Conservation (phyloP, 2,329 filamentous ascomycete species). For the Podosphaera aphanis region DNA sequence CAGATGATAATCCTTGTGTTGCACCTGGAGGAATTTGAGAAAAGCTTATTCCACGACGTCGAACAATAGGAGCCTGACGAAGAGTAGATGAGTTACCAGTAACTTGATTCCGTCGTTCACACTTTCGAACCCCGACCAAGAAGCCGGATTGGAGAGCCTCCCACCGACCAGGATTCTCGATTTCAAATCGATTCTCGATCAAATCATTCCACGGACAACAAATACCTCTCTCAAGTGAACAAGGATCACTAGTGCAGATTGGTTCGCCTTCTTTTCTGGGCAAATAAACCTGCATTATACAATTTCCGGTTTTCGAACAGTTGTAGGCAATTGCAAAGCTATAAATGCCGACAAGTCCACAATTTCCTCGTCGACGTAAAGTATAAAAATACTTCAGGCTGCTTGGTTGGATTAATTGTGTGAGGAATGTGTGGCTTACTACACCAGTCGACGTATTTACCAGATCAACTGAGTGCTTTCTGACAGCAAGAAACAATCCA, state of each 20-base stretch:
- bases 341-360: constrained; percentile 30
- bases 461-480: constrained; percentile 30
- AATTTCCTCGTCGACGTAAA: constrained; percentile 25
- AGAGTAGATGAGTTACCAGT: background rate
- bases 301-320: constrained; percentile 32
- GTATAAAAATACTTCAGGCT: constrained; percentile 38
- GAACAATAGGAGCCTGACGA: constrained; percentile 6
- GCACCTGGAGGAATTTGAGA: background rate
- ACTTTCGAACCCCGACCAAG: constrained; percentile 36
- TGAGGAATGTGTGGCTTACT: constrained; percentile 37
- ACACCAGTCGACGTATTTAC: constrained; percentile 33
- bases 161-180: constrained; percentile 43
- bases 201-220: constrained; percentile 29
- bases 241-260: constrained; percentile 31
- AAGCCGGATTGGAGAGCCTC: constrained; percentile 34
- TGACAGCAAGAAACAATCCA: constrained; percentile 35
- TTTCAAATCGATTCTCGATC: constrained; percentile 25
- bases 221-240: constrained; percentile 17
- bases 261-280: constrained; percentile 27
- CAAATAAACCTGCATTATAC: constrained; percentile 40
- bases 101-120: background rate
- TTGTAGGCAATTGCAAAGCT: constrained; percentile 43
- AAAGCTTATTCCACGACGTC: constrained; percentile 6
- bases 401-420: constrained; percentile 31
- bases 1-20: background rate